Evolutionary conservation across 768 basidiomycete species (phyloP).

Genomic region (Guyanaporus albipodus): DNA sequence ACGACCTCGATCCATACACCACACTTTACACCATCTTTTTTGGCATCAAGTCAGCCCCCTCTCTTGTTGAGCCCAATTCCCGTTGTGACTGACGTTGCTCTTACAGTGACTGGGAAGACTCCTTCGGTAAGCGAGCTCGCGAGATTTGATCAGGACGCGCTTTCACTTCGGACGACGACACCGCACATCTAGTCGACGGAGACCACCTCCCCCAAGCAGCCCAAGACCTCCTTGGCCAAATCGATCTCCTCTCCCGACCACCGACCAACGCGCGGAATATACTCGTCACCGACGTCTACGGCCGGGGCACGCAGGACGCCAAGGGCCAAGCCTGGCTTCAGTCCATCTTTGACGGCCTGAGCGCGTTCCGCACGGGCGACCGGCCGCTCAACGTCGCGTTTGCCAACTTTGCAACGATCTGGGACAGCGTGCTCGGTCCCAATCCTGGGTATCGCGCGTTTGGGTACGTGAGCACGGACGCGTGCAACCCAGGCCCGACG

Average conservation of each 20-base stretch:
- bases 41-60: constrained; percentile 46
- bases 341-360: constrained; percentile 41
- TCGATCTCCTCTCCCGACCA: constrained; percentile 41
- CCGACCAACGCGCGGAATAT: constrained; percentile 51
- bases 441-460: constrained; percentile 45
- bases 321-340: constrained; percentile 47
- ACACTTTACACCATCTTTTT: constrained; percentile 53
- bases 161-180: too few species aligned
- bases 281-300: constrained; percentile 49
- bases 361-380: constrained; percentile 29
- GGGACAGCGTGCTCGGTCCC: constrained; percentile 44
- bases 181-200: constrained; percentile 41
- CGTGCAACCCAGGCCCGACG: constrained; percentile 36
- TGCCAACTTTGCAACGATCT: constrained; percentile 46
- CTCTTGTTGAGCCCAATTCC: neutral
- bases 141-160: too few species aligned
- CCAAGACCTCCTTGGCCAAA: constrained; percentile 40
- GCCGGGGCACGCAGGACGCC: constrained; percentile 39
- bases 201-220: constrained; percentile 46
- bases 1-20: constrained; percentile 42
- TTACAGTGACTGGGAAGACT: constrained; percentile 43
- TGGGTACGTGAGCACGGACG: constrained; percentile 41
- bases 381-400: constrained; percentile 40
- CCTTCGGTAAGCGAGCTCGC: constrained; percentile 31
- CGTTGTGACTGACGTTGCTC: constrained; percentile 1